These are phyloP conservation scores for Lipomyces mesembrius DNA, from an alignment of 805 yeast genomes.

Conservation along the genomic window DNA sequence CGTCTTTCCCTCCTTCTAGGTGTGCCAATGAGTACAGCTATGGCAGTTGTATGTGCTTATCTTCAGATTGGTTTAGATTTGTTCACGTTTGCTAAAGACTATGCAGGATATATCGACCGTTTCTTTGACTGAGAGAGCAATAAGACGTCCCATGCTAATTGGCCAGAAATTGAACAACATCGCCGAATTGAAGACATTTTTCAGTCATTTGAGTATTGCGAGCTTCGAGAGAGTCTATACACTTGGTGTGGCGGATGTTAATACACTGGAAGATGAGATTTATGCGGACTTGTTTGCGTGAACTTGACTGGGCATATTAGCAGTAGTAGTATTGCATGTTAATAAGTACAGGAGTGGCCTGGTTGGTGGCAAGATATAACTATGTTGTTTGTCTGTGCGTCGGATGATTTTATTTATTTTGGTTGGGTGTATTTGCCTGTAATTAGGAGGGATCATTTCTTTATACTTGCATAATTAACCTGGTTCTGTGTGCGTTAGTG, in stretches of 20 bases:
- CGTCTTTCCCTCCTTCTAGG: slow-evolving; percentile 45
- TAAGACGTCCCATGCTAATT: slow-evolving; percentile 51
- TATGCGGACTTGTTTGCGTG: slow-evolving; percentile 29
- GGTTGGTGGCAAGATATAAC: neutral
- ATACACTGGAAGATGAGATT: slow-evolving; percentile 28
- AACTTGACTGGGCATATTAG: neutral
- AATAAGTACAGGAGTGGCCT: neutral
- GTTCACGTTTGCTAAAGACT: neutral
- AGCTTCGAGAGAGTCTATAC: slow-evolving; percentile 31
- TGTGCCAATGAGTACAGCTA: slow-evolving; percentile 39
- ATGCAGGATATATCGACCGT: slow-evolving; percentile 17
- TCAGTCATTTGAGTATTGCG: slow-evolving; percentile 62
- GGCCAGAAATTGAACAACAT: slow-evolving; percentile 49
- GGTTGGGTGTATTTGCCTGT: neutral
- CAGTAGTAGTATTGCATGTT: neutral
- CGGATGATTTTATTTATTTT: neutral
- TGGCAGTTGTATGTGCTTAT: slow-evolving; percentile 6
- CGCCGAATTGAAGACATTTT: slow-evolving; percentile 62
- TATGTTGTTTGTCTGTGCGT: neutral
- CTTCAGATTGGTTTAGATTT: neutral
- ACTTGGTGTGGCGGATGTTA: slow-evolving; percentile 25
- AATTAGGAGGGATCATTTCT: slow-evolving; percentile 1
- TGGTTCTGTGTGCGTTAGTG: neutral
- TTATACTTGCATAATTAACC: slow-evolving; percentile 4
- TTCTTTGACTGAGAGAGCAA: slow-evolving; percentile 14